Evolutionary conservation across 2,329 filamentous ascomycete genomes (phyloP).

Genomic region (Tympanopsis confertula): DNA sequence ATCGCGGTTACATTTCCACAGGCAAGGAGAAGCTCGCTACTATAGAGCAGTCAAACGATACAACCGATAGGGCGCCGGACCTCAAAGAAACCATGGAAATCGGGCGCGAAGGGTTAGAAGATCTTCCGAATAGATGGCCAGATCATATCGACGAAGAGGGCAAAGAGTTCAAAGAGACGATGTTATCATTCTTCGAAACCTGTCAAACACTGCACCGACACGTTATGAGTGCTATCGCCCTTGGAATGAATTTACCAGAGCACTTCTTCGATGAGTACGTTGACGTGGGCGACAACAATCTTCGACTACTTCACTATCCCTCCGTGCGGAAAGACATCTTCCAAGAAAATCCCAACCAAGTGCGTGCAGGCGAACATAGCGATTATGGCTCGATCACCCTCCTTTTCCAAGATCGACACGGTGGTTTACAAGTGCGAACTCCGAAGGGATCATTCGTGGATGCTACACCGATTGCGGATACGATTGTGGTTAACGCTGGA

Average conservation of each 20-base stretch:
- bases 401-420: slow-evolving; percentile 46
- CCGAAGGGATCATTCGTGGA: slow-evolving; percentile 71
- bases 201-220: slow-evolving; percentile 66
- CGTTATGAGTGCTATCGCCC: slow-evolving; percentile 73
- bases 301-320: slow-evolving; percentile 70
- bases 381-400: slow-evolving; percentile 51
- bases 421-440: slow-evolving; percentile 48
- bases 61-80: slow-evolving; percentile 48
- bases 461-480: slow-evolving; percentile 69
- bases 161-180: slow-evolving; percentile 54
- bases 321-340: slow-evolving; percentile 55
- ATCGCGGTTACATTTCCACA: slow-evolving; percentile 60
- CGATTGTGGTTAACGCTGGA: slow-evolving; percentile 80
- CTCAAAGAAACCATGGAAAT: slow-evolving; percentile 58
- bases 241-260: slow-evolving; percentile 65
- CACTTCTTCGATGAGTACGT: slow-evolving; percentile 68
- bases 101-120: slow-evolving; percentile 44
- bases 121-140: slow-evolving; percentile 70
- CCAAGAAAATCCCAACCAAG: slow-evolving; percentile 52
- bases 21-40: slow-evolving; percentile 63
- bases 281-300: slow-evolving; percentile 56
- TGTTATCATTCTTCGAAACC: slow-evolving; percentile 63
- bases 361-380: slow-evolving; percentile 69
- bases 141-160: slow-evolving; percentile 36
- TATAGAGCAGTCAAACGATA: slow-evolving; percentile 37